Evolutionary conservation across 306 rosid species (phyloP), one percentile per base, ranked within the genome.

Genomic region (Trichosanthes cucumerina): DNA sequence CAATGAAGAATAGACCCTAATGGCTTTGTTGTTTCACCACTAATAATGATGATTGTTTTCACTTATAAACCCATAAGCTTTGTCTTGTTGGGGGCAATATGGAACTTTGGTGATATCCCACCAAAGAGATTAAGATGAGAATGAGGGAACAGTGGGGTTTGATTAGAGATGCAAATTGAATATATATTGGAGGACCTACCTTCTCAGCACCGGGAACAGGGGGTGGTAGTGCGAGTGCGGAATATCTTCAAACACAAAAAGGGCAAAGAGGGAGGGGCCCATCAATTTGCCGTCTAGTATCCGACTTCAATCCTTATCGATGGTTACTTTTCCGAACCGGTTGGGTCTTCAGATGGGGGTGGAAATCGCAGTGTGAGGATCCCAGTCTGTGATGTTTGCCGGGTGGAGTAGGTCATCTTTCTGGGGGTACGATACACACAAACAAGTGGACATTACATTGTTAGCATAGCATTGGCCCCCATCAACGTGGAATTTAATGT

Each of bases 181-280:
- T n/a, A n/a, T n/a, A n/a, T n/a, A n/a, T 63, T 33, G 43, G 23
- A 63, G 71, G 71, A 63, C 71, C 71, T 63, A 63, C 71, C 23
- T 15, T 63, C 72, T 36, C 26, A 38, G 46, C 72, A 36, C 28
- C 73, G 49, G 28, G 9, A 15, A 49, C 16, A 2, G 49, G 73
- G 5, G 19, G 10, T 11, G 74, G 31, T 5, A 68, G 52, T 68
- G 74, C 15, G 0, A 38, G 33, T 41, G 33, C 3, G 34, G 50
- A 41, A 68, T 68, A n/a, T 68, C 75, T 4, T 41, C 75, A 12
- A 68, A 68, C 75, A 21, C 19, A 4, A 39, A 68, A 68, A 68
- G 75, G 53, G 53, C 19, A 12, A 68, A 5, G 18, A 9, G 18
- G 4, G 8, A 15, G 69, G 69, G 75, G 33, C 53, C 75, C 53